These are phyloP conservation scores for Lyophyllum shimeji DNA, from an alignment of 768 basidiomycete species.

Conservation along the genomic window DNA sequence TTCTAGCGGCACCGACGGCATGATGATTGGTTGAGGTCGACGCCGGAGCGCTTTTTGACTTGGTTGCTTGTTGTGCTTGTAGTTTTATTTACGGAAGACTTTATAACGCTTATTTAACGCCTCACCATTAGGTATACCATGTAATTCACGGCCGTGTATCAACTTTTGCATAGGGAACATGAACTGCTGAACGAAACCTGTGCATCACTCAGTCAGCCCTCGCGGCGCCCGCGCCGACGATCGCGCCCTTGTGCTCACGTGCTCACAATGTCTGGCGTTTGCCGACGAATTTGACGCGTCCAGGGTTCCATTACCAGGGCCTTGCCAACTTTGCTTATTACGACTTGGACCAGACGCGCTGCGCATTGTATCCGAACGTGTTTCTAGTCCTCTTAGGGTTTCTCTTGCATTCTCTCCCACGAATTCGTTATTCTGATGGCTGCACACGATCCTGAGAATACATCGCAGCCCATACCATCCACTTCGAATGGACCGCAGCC, in stretches of 20 bases:
- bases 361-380: not conserved
- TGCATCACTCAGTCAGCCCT: not conserved
- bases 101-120: slow-evolving; percentile 16
- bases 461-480: slow-evolving; percentile 4
- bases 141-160: slow-evolving; percentile 14
- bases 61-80: slow-evolving; percentile 1
- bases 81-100: slow-evolving; percentile 13
- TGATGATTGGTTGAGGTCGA: slow-evolving; percentile 25
- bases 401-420: not conserved
- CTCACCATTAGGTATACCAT: not conserved
- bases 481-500: slow-evolving; percentile 11
- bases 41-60: not conserved
- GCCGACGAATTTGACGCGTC: slow-evolving; percentile 10
- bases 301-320: not conserved
- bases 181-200: not conserved
- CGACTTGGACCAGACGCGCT: not conserved
- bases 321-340: not conserved
- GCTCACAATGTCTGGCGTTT: not conserved
- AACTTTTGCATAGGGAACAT: not conserved
- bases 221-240: too few species aligned
- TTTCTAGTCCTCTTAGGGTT: not conserved
- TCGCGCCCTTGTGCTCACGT: not conserved
- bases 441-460: slow-evolving; percentile 3
- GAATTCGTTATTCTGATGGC: slow-evolving; percentile 3
- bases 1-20: slow-evolving; percentile 53